Evolutionary conservation across 2,329 filamentous ascomycete genomes (phyloP).

Genomic region (Cladophialophora bantiana): DNA sequence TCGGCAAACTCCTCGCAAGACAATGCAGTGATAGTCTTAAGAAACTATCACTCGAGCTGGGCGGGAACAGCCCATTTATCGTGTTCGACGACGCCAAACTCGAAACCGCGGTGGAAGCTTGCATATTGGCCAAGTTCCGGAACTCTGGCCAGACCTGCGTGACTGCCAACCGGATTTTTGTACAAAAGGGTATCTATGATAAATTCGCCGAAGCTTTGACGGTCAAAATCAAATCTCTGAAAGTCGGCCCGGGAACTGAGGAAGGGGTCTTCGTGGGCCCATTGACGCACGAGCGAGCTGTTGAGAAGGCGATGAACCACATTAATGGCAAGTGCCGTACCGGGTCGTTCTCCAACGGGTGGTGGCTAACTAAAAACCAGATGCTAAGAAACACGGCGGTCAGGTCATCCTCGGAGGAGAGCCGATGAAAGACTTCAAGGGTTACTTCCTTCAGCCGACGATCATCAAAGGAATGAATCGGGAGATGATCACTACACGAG

Average conservation of each 20-base stretch:
- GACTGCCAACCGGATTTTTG: constrained; percentile 75
- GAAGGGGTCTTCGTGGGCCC: constrained; percentile 78
- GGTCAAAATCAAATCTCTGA: constrained; percentile 75
- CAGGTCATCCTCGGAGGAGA: constrained; percentile 42
- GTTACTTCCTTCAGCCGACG: constrained; percentile 42
- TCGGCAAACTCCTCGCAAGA: constrained; percentile 46
- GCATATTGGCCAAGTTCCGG: constrained; percentile 39
- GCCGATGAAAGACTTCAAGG: constrained; percentile 48
- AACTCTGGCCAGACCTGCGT: constrained; percentile 42
- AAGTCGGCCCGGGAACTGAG: constrained; percentile 76
- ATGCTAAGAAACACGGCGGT: constrained; percentile 43
- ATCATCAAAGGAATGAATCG: constrained; percentile 41
- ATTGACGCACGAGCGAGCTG: constrained; percentile 52
- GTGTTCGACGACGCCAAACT: constrained; percentile 53
- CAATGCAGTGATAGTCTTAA: constrained; percentile 50
- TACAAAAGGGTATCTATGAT: constrained; percentile 80
- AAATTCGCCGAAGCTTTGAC: constrained; percentile 72
- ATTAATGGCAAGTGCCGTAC: constrained; percentile 36
- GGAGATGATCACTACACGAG: constrained; percentile 52
- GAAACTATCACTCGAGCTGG: constrained; percentile 54
- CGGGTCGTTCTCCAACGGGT: not conserved
- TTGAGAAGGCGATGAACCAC: constrained; percentile 40
- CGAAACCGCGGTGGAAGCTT: constrained; percentile 43
- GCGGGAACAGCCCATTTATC: constrained; percentile 53
- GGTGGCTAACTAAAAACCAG: constrained; percentile 27